Evolutionary conservation across 1,284 basidiomycete genomes (phyloP).

Genomic region (Rhodotorula glutinis): DNA sequence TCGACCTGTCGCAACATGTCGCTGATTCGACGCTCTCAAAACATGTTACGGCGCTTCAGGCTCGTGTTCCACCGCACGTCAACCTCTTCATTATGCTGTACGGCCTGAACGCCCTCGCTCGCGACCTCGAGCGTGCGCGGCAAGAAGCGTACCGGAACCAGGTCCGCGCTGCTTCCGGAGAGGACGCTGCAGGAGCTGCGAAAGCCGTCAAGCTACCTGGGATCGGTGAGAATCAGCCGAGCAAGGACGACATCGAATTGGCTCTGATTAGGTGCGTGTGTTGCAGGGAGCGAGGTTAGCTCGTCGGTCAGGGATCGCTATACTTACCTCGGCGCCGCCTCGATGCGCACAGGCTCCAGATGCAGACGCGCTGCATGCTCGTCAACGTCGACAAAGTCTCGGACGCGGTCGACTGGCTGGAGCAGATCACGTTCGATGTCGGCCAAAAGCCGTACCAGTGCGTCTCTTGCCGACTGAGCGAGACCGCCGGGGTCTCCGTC

Average conservation of each 20-base stretch:
- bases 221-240: conserved; percentile 26
- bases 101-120: conserved; percentile 20
- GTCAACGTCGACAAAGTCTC: conserved; percentile 28
- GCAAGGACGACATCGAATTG: conserved; percentile 26
- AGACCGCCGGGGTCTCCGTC: background rate
- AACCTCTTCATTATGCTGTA: conserved; percentile 35
- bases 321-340: background rate
- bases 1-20: conserved; percentile 29
- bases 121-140: conserved; percentile 20
- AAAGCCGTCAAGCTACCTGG: conserved; percentile 17
- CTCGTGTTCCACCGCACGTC: conserved; percentile 19
- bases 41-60: conserved; percentile 19
- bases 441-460: conserved; percentile 41
- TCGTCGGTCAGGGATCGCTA: too few species aligned
- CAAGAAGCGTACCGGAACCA: conserved; percentile 21
- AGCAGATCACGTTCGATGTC: conserved; percentile 40
- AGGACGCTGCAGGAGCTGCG: background rate
- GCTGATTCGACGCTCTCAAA: conserved; percentile 9
- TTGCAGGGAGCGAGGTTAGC: background rate
- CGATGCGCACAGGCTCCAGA: conserved; percentile 16
- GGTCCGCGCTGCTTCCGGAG: background rate
- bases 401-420: conserved; percentile 38
- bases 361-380: conserved; percentile 28
- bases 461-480: background rate
- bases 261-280: conserved; percentile 27